Percentiles rank a stretch among this genome's conserved stretches.
Evolutionary conservation across 495 filamentous ascomycete species (phyloP).

Genomic region (Podospora australis): DNA sequence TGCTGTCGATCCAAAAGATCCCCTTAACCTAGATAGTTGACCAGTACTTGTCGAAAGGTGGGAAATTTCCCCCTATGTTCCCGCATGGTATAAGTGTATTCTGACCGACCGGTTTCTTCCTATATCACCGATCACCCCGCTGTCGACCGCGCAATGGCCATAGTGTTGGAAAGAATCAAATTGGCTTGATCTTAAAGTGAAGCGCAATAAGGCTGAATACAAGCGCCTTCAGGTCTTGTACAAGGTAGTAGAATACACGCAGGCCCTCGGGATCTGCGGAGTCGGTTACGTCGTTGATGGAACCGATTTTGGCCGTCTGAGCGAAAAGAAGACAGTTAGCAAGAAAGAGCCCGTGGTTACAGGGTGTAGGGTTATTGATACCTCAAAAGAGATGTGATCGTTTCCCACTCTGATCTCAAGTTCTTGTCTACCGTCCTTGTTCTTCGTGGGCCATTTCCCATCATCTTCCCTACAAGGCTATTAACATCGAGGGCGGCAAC

Average conservation of each 20-base stretch:
- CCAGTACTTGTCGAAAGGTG: too few species aligned
- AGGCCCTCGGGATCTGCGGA: slow-evolving; percentile 94
- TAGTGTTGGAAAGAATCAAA: slow-evolving; percentile 51
- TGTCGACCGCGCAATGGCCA: neutral
- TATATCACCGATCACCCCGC: too few species aligned
- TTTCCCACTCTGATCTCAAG: slow-evolving; percentile 90
- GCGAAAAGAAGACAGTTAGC: slow-evolving; percentile 27
- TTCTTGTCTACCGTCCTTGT: slow-evolving; percentile 97
- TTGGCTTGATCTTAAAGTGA: slow-evolving; percentile 98
- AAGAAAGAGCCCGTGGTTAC: too few species aligned
- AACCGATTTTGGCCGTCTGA: slow-evolving; percentile 98
- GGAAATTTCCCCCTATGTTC: too few species aligned
- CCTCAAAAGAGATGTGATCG: slow-evolving; percentile 98
- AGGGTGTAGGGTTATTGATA: too few species aligned
- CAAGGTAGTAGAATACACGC: slow-evolving; percentile 98
- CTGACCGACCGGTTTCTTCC: too few species aligned
- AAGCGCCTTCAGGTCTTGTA: slow-evolving; percentile 94
- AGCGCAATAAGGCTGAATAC: slow-evolving; percentile 94
- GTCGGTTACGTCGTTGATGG: slow-evolving; percentile 91
- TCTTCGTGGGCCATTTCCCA: slow-evolving; percentile 98
- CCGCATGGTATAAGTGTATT: too few species aligned
- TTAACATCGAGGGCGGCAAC: slow-evolving; percentile 20
- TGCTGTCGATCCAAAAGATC: too few species aligned
- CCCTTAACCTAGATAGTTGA: too few species aligned
- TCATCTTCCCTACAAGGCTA: slow-evolving; percentile 75